These are phyloP conservation scores for Alternaria postmessia DNA, from an alignment of 2,329 filamentous ascomycete species.

Conservation along the genomic window DNA sequence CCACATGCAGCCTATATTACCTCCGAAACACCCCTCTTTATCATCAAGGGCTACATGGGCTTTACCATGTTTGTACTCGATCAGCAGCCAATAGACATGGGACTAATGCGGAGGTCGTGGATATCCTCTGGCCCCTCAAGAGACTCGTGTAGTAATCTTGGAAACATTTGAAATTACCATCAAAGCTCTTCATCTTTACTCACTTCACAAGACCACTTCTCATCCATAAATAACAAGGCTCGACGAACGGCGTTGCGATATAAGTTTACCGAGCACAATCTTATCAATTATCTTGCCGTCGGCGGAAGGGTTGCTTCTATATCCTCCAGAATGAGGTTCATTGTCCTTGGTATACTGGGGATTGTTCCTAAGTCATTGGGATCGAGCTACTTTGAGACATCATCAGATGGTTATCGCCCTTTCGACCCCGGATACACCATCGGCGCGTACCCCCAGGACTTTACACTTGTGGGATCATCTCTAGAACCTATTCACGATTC, in stretches of 20 bases:
- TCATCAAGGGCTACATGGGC: background rate
- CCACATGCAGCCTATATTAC: background rate
- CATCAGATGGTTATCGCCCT: conserved; percentile 17
- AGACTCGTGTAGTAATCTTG: background rate
- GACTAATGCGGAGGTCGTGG: background rate
- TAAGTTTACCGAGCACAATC: background rate
- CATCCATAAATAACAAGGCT: background rate
- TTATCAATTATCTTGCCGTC: background rate
- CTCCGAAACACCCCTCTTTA: background rate
- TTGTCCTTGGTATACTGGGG: background rate
- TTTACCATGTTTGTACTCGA: background rate
- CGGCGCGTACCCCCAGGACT: conserved; percentile 45
- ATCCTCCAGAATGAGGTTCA: background rate
- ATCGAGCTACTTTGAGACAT: conserved; percentile 18
- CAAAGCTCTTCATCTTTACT: background rate
- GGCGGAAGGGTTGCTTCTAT: background rate
- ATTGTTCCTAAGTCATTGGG: conserved; percentile 1
- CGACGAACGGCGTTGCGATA: background rate
- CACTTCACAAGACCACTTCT: background rate
- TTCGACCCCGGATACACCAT: conserved; percentile 23
- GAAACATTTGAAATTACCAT: background rate
- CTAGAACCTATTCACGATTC: conserved; percentile 52
- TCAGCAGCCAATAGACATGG: background rate
- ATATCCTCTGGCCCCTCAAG: background rate
- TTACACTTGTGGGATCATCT: conserved; percentile 46